Percentiles rank a stretch among this genome's conserved stretches.
Evolutionary conservation across 352 stramenopile genomes (phyloP).

Genomic region (Phytophthora cryptogea): DNA sequence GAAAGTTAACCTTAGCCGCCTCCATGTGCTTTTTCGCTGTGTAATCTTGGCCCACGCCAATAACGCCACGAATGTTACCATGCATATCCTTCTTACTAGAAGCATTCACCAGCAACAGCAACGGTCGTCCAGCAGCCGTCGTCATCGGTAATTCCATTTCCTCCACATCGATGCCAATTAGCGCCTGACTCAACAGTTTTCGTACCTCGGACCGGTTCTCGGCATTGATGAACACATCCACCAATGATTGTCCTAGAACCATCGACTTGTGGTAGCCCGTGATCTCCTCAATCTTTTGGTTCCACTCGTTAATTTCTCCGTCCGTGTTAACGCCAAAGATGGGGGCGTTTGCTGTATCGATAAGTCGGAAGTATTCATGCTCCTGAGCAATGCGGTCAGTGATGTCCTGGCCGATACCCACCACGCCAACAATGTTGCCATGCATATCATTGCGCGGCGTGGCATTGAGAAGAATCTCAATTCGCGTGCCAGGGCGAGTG

Average conservation of each 20-base stretch:
- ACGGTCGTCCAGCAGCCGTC: constrained; percentile 40
- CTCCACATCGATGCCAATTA: constrained; percentile 71
- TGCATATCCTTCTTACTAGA: constrained; percentile 86
- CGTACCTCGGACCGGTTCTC: constrained; percentile 58
- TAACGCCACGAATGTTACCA: constrained; percentile 87
- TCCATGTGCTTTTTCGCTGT: constrained; percentile 83
- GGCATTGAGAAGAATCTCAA: constrained; percentile 80
- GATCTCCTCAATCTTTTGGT: constrained; percentile 78
- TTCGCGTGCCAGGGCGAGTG: constrained; percentile 67
- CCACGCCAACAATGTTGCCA: constrained; percentile 84
- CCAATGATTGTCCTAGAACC: constrained; percentile 59
- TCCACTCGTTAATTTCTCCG: constrained; percentile 81
- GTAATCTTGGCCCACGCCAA: constrained; percentile 90
- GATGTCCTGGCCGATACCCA: constrained; percentile 88
- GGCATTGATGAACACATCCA: constrained; percentile 63
- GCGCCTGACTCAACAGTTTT: constrained; percentile 60
- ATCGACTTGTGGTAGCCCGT: constrained; percentile 68
- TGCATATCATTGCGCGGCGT: constrained; percentile 71
- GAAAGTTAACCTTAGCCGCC: constrained; percentile 64
- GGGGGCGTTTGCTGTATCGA: constrained; percentile 75
- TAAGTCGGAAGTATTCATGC: constrained; percentile 79
- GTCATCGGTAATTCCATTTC: constrained; percentile 80
- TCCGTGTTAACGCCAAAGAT: constrained; percentile 80
- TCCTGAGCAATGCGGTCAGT: constrained; percentile 78
- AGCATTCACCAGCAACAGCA: constrained; percentile 67